Percentiles rank a stretch among this genome's conserved stretches.
These are phyloP conservation scores for Hygrocybe coccinea DNA, from an alignment of 768 basidiomycete species.

Conservation along the genomic window DNA sequence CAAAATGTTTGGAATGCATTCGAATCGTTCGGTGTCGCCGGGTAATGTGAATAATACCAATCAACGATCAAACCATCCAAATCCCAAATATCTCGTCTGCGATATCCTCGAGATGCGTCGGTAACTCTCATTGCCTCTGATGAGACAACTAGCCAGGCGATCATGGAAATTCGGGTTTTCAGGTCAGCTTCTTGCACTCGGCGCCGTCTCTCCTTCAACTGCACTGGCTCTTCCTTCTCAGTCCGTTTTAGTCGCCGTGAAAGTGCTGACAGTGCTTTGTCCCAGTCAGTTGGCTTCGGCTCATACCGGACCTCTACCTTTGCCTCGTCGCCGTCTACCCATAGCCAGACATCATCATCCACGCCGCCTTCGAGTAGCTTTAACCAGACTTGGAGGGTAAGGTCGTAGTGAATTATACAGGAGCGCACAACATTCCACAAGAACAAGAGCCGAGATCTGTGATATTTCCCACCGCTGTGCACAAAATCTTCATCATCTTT, in stretches of 20 bases:
- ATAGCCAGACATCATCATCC: background rate
- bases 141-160: background rate
- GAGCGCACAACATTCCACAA: background rate
- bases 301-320: background rate
- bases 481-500: too few species aligned
- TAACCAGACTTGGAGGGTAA: background rate
- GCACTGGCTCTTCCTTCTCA: background rate
- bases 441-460: background rate
- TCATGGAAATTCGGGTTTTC: background rate
- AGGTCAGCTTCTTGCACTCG: background rate
- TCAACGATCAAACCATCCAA: background rate
- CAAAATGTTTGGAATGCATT: too few species aligned
- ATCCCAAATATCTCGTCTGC: background rate
- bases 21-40: too few species aligned
- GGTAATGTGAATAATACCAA: background rate
- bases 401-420: background rate
- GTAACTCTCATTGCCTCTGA: background rate
- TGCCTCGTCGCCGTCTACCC: background rate
- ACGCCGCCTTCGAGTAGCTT: background rate
- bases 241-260: background rate
- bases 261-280: background rate
- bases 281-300: background rate
- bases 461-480: too few species aligned
- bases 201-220: background rate
- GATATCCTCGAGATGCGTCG: background rate